phyloP scores from a whole-genome alignment of 1,284 basidiomycete genomes.

The Peniophora sp. region DNA sequence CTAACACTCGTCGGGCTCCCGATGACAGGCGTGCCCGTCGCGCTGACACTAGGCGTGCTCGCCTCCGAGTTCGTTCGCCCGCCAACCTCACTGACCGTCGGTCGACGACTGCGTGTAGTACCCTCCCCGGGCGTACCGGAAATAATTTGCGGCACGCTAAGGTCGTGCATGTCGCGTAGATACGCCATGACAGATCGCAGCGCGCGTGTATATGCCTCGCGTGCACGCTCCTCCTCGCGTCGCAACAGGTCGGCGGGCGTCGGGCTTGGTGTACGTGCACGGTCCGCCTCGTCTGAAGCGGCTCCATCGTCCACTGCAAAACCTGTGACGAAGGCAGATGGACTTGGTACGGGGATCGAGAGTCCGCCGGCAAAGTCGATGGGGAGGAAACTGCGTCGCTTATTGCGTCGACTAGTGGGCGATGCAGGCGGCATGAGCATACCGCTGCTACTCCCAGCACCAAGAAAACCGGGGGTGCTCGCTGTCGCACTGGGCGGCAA shows the following conservation, averaged over 20 bases:
- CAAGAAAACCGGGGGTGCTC: constrained; percentile 32
- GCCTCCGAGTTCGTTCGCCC: constrained; percentile 41
- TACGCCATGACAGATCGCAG: constrained; percentile 91
- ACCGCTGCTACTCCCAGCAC: constrained; percentile 1
- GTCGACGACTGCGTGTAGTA: constrained; percentile 47
- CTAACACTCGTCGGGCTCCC: constrained; percentile 28
- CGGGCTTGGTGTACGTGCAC: constrained; percentile 34
- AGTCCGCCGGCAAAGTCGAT: constrained; percentile 46
- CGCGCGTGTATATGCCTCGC: constrained; percentile 67
- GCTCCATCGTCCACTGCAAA: constrained; percentile 31
- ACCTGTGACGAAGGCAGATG: constrained; percentile 52
- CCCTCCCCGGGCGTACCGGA: constrained; percentile 25
- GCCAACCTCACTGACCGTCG: constrained; percentile 51
- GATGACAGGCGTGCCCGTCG: constrained; percentile 17
- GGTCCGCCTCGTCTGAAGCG: constrained; percentile 30
- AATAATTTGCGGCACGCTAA: constrained; percentile 53
- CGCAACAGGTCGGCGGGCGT: constrained; percentile 34
- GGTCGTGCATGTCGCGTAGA: constrained; percentile 89
- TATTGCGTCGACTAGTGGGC: constrained; percentile 44
- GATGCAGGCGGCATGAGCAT: constrained; percentile 22
- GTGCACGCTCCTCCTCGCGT: constrained; percentile 61
- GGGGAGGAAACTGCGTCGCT: constrained; percentile 81
- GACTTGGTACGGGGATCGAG: constrained; percentile 51
- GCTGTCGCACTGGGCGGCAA: constrained; percentile 12
- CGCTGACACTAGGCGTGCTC: constrained; percentile 15